phyloP scores from a whole-genome alignment of 2,329 filamentous ascomycete species.

The Chaetomiaceae sp. region DNA sequence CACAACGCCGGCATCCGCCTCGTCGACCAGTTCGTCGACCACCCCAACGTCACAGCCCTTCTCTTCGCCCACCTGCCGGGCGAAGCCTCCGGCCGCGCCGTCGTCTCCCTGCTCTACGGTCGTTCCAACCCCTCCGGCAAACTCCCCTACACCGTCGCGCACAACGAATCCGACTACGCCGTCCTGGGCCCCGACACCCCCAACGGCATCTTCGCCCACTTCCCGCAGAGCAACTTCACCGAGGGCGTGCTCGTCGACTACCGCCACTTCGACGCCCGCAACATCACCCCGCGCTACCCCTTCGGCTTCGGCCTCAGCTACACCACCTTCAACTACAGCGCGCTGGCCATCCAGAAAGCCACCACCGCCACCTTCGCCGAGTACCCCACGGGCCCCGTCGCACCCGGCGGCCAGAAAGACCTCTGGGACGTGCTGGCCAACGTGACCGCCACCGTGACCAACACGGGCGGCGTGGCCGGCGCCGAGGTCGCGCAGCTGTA shows the following conservation, averaged over 20 bases:
- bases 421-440: slow-evolving; percentile 42
- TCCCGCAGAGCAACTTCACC: slow-evolving; percentile 46
- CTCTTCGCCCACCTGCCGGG: slow-evolving; percentile 60
- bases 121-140: slow-evolving; percentile 50
- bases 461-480: slow-evolving; percentile 37
- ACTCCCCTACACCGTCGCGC: slow-evolving; percentile 56
- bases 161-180: slow-evolving; percentile 50
- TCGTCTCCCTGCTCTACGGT: slow-evolving; percentile 54
- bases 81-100: slow-evolving; percentile 52
- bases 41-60: slow-evolving; percentile 58
- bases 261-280: slow-evolving; percentile 44
- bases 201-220: slow-evolving; percentile 45
- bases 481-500: slow-evolving; percentile 46
- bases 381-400: slow-evolving; percentile 35
- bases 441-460: slow-evolving; percentile 36
- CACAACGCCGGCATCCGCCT: slow-evolving; percentile 58
- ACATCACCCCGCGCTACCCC: slow-evolving; percentile 46
- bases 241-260: slow-evolving; percentile 51
- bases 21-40: slow-evolving; percentile 55
- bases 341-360: slow-evolving; percentile 33
- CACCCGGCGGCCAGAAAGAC: slow-evolving; percentile 40
- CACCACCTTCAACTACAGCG: slow-evolving; percentile 45
- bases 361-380: slow-evolving; percentile 25
- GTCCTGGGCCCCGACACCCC: slow-evolving; percentile 36
- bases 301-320: slow-evolving; percentile 54